Evolutionary conservation across 768 basidiomycete genomes (phyloP), one percentile per base, ranked within the genome.

Genomic region (Phallus indusiatus): DNA sequence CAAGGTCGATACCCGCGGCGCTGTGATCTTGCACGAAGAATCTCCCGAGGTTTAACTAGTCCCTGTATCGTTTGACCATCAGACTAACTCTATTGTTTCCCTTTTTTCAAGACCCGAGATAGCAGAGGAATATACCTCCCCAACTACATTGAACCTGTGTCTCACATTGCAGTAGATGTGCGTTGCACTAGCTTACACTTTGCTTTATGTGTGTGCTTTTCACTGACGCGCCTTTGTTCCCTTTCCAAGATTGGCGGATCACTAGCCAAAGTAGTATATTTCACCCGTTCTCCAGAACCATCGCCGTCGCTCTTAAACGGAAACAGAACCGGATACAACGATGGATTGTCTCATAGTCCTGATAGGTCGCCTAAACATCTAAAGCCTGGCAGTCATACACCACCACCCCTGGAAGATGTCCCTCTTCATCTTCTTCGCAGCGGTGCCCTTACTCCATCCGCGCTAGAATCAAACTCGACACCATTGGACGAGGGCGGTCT

Each of bases 121-220:
- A 94, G 91, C 67, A 79, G 94, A 68, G 95, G 94, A 10, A 97
- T 99, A 66, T 98, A 98, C 74, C 80, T 99, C 34, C 96, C 96
- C 56, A 94, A 96, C 69, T 85, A 98, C 75, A 95, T 95, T 62
- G 96, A 99, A 72, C 91, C 92, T 22, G 87, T 99, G 17, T 96
- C 94, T 18, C 94, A 98, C 70, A 94, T 98, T 57, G 96, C 95
- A 3, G 86, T 99, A 58, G 95, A 99, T 69, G 94, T 95, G 69
- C 76, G 93, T 82, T 17, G 28, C 28, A 7, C 28, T 7, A 28
- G 28, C 28, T 28, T 5, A 36, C 48, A n/a, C 42, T 36, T n/a
- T 47, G 18, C 17, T 61, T 47, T 34, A 35, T 50, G 21, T 33
- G 20, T 24, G 5, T 10, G 34, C 18, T 7, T 20, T 28, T 12